Conservation (phyloP, 176 grass and related monocot species). For the Lolium rigidum region DNA sequence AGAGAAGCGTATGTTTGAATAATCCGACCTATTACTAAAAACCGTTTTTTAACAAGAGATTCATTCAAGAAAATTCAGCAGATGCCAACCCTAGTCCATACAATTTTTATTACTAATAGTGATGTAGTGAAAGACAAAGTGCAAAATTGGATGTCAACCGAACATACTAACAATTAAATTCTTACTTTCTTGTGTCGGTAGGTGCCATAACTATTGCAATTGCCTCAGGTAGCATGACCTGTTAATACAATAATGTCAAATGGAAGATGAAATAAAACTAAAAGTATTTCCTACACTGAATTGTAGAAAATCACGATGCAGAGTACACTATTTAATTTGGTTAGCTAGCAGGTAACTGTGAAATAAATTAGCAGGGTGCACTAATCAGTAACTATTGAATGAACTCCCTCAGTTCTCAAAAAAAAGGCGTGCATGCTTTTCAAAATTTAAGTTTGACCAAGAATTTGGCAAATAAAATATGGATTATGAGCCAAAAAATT, state of each 20-base stretch:
- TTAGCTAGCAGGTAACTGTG: neutral
- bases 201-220: constrained; percentile 99
- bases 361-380: constrained; percentile 3
- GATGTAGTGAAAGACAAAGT: neutral
- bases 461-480: neutral
- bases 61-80: constrained; percentile 11
- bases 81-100: neutral
- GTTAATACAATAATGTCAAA: constrained; percentile 40
- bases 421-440: neutral
- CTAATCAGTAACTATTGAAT: neutral
- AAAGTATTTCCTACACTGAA: neutral
- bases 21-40: constrained; percentile 25
- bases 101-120: neutral
- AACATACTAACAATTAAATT: constrained; percentile 24
- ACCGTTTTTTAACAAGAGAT: neutral
- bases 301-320: constrained; percentile 28
- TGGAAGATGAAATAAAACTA: constrained; percentile 29
- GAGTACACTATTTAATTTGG: constrained; percentile 14
- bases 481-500: neutral
- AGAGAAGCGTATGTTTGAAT: constrained; percentile 18
- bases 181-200: constrained; percentile 91
- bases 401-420: neutral
- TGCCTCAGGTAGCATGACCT: constrained; percentile 99
- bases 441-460: neutral
- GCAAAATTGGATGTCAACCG: constrained; percentile 37